A percentile compares a stretch with the other conserved stretches of the same genome.
These are phyloP conservation scores for Phaeophleospora eucalypticola DNA, from an alignment of 2,329 filamentous ascomycete genomes.

Conservation along the genomic window DNA sequence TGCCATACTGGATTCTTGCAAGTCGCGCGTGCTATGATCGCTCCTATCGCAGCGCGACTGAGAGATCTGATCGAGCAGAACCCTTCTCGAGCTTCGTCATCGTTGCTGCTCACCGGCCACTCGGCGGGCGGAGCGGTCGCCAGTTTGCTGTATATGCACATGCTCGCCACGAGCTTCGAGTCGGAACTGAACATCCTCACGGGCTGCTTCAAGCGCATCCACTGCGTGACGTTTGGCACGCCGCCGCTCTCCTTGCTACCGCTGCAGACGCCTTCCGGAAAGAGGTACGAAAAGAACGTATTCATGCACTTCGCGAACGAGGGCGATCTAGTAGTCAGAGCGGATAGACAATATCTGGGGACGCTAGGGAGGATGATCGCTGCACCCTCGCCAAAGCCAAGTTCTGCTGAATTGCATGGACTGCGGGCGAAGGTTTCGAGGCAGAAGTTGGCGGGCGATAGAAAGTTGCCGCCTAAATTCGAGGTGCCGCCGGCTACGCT, in stretches of 20 bases:
- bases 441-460: constrained; percentile 8
- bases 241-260: constrained; percentile 72
- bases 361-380: constrained; percentile 69
- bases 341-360: constrained; percentile 71
- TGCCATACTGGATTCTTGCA: constrained; percentile 78
- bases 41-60: constrained; percentile 66
- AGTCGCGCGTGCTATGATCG: constrained; percentile 70
- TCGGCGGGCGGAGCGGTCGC: constrained; percentile 83
- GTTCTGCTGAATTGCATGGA: constrained; percentile 5
- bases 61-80: constrained; percentile 68
- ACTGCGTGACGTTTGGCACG: constrained; percentile 82
- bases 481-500: constrained; percentile 62
- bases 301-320: constrained; percentile 83
- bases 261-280: constrained; percentile 53
- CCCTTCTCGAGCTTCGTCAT: constrained; percentile 60
- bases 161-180: constrained; percentile 60
- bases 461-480: constrained; percentile 47
- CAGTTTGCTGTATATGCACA: constrained; percentile 73
- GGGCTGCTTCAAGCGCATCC: constrained; percentile 68
- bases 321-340: constrained; percentile 73
- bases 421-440: constrained; percentile 11
- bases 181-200: constrained; percentile 69
- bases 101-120: constrained; percentile 78
- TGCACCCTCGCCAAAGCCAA: constrained; percentile 30
- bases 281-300: constrained; percentile 57